Evolutionary conservation across 805 yeast genomes (phyloP).

Genomic region (Ogataea trehaloabstinens): DNA sequence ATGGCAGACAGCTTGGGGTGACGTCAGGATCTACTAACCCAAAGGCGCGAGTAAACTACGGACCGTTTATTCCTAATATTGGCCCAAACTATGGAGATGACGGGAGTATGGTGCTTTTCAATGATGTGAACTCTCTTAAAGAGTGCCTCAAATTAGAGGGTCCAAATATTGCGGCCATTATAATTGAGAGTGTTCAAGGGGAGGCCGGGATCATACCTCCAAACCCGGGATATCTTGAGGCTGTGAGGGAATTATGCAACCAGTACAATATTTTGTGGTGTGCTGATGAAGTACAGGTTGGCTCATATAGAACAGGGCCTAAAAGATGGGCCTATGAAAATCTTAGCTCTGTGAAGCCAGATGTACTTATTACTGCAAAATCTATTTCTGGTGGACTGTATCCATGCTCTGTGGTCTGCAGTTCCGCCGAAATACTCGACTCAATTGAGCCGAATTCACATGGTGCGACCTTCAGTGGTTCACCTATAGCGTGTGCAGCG

Average conservation of each 20-base stretch:
- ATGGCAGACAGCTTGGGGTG: conserved; percentile 40
- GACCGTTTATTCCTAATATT: conserved; percentile 29
- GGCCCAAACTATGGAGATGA: conserved; percentile 31
- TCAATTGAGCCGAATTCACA: conserved; percentile 27
- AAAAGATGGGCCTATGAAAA: conserved; percentile 34
- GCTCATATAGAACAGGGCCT: conserved; percentile 35
- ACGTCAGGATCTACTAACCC: conserved; percentile 30
- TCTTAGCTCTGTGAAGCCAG: conserved; percentile 25
- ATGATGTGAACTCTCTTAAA: conserved; percentile 28
- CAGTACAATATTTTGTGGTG: conserved; percentile 31
- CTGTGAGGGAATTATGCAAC: conserved; percentile 33
- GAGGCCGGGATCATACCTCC: conserved; percentile 40
- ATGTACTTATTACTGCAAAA: conserved; percentile 28
- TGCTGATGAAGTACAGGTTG: conserved; percentile 38
- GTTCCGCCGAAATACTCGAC: conserved; percentile 23
- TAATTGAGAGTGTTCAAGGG: conserved; percentile 39
- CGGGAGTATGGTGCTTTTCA: conserved; percentile 26
- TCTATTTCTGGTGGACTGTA: conserved; percentile 30
- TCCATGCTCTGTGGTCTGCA: conserved; percentile 24
- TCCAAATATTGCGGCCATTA: conserved; percentile 34
- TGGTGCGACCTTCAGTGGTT: conserved; percentile 30
- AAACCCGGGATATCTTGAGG: conserved; percentile 31
- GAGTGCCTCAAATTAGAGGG: conserved; percentile 28
- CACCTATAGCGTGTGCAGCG: conserved; percentile 28
- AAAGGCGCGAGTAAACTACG: conserved; percentile 34